Percentiles rank a stretch among this genome's conserved stretches.
Evolutionary conservation across 352 stramenopile genomes (phyloP).

Genomic region (Phytopythium sindhum): DNA sequence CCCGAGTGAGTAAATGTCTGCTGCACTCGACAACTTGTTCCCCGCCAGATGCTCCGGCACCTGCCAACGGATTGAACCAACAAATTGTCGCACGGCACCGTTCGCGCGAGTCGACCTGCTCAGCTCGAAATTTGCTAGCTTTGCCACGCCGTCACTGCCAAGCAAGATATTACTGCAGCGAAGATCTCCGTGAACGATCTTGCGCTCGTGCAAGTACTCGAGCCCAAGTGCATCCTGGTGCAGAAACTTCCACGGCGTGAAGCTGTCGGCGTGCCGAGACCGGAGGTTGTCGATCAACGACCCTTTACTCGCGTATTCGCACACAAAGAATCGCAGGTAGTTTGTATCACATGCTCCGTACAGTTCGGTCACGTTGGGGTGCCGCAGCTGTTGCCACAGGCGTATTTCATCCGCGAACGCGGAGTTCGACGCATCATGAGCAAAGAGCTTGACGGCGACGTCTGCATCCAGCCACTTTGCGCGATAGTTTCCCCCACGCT

Average conservation of each 20-base stretch:
- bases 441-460: constrained; percentile 3
- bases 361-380: constrained; percentile 19
- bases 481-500: background rate
- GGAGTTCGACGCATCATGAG: constrained; percentile 2
- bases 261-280: background rate
- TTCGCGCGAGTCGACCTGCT: background rate
- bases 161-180: constrained; percentile 2
- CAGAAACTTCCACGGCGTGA: background rate
- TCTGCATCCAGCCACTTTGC: background rate
- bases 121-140: background rate
- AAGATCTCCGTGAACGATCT: background rate
- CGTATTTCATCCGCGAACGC: constrained; percentile 8
- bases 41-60: background rate
- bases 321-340: constrained; percentile 11
- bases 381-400: constrained; percentile 13
- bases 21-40: background rate
- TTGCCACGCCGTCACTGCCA: background rate
- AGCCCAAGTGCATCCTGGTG: background rate
- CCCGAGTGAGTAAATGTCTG: background rate
- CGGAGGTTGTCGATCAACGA: background rate
- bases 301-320: constrained; percentile 11
- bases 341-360: constrained; percentile 8
- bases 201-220: constrained; percentile 1
- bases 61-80: background rate
- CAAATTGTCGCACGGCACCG: too few relatives aligned